Evolutionary conservation across 495 filamentous ascomycete species (phyloP).

Genomic region (Penicillium taxi): DNA sequence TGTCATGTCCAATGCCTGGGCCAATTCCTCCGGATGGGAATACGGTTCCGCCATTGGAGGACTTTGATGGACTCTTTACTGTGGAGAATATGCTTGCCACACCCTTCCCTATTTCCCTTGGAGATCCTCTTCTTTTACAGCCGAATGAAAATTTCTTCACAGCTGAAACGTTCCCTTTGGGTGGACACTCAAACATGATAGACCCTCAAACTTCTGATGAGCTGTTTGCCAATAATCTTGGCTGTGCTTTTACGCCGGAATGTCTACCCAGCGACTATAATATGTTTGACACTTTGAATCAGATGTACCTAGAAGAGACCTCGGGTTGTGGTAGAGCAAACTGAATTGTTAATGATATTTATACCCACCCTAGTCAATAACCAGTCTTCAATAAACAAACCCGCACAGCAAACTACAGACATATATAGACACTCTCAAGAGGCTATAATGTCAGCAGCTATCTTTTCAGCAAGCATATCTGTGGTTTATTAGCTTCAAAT

Average conservation of each 20-base stretch:
- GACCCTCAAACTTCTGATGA: constrained; percentile 7
- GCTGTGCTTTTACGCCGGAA: constrained; percentile 19
- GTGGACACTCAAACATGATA: neutral
- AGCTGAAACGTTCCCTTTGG: neutral
- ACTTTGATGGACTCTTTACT: constrained; percentile 8
- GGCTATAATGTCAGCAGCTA: constrained; percentile 44
- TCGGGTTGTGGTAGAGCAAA: constrained; percentile 12
- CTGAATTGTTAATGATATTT: neutral
- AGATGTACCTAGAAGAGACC: constrained; percentile 20
- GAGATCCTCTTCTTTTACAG: neutral
- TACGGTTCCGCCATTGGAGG: neutral
- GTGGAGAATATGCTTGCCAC: neutral
- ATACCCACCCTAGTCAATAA: neutral
- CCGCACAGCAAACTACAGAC: neutral
- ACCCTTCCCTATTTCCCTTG: neutral
- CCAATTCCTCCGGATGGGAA: neutral
- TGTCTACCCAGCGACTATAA: constrained; percentile 22
- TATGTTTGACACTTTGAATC: constrained; percentile 23
- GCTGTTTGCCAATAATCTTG: constrained; percentile 16
- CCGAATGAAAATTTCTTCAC: constrained; percentile 2
- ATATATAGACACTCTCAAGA: neutral
- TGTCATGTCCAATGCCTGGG: neutral
- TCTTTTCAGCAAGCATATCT: constrained; percentile 56
- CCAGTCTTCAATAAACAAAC: neutral
- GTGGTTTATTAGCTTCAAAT: too few species aligned